Evolutionary conservation across 768 basidiomycete species (phyloP).

Genomic region (Psilocybe cyanescens): DNA sequence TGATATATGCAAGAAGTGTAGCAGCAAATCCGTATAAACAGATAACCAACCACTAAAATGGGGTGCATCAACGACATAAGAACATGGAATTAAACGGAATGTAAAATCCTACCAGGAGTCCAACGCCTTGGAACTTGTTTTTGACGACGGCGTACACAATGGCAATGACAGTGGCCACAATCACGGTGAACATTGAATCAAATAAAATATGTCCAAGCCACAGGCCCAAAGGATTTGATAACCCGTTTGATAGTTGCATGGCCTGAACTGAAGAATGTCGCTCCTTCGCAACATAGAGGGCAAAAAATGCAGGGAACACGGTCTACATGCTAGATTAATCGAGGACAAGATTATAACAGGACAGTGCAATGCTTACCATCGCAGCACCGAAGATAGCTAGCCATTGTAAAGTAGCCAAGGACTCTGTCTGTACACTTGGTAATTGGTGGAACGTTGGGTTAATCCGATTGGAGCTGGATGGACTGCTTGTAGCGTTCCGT

Average conservation of each 20-base stretch:
- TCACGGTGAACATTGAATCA: slow-evolving; percentile 62
- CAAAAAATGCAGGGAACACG: slow-evolving; percentile 80
- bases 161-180: slow-evolving; percentile 63
- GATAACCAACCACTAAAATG: slow-evolving; percentile 65
- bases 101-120: slow-evolving; percentile 50
- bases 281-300: slow-evolving; percentile 76
- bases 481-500: slow-evolving; percentile 49
- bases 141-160: slow-evolving; percentile 61
- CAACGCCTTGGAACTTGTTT: slow-evolving; percentile 70
- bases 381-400: slow-evolving; percentile 71
- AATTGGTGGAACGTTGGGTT: slow-evolving; percentile 57
- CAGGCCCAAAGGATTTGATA: slow-evolving; percentile 68
- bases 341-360: not conserved
- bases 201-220: slow-evolving; percentile 84
- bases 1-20: slow-evolving; percentile 68
- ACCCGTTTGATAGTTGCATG: slow-evolving; percentile 81
- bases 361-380: slow-evolving; percentile 51
- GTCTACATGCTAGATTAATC: slow-evolving; percentile 41
- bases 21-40: slow-evolving; percentile 71
- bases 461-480: slow-evolving; percentile 49
- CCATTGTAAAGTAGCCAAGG: slow-evolving; percentile 73
- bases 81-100: not conserved
- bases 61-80: not conserved
- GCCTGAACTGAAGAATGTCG: slow-evolving; percentile 74
- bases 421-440: slow-evolving; percentile 54